Percentiles rank a stretch among this genome's conserved stretches.
Evolutionary conservation across 2,329 filamentous ascomycete genomes (phyloP).

Genomic region (Fusarium tjaetaba): DNA sequence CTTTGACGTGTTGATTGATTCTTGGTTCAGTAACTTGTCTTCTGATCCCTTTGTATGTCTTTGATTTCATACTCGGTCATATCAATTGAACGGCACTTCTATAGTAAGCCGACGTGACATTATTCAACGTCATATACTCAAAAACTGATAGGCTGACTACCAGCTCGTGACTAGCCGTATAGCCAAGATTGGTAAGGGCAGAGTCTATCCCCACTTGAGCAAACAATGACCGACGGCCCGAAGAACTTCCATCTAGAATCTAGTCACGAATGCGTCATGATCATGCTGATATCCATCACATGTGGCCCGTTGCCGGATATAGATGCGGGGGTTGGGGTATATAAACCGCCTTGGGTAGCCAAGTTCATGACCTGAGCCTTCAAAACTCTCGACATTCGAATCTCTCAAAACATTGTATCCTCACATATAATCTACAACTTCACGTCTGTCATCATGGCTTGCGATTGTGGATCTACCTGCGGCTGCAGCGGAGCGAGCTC

Average conservation of each 20-base stretch:
- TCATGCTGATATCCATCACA: not conserved
- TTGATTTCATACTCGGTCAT: not conserved
- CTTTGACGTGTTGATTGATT: too few species aligned
- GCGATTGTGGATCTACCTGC: constrained; percentile 18
- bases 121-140: not conserved
- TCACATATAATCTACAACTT: not conserved
- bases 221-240: not conserved
- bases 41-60: too few species aligned
- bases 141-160: not conserved
- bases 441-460: not conserved
- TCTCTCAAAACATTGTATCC: accelerated
- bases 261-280: constrained; percentile 14
- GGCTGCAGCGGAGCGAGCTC: not conserved
- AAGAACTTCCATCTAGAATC: not conserved
- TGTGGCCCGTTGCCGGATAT: not conserved
- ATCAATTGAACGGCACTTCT: accelerated
- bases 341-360: not conserved
- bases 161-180: not conserved
- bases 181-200: not conserved
- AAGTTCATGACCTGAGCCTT: not conserved
- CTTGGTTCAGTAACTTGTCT: too few species aligned
- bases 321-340: constrained; percentile 12
- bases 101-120: not conserved
- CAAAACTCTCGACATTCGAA: too few species aligned
- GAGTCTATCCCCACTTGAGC: not conserved